These are phyloP conservation scores for Picea glauca DNA, from an alignment of 75 land plant species.

Conservation along the genomic window DNA sequence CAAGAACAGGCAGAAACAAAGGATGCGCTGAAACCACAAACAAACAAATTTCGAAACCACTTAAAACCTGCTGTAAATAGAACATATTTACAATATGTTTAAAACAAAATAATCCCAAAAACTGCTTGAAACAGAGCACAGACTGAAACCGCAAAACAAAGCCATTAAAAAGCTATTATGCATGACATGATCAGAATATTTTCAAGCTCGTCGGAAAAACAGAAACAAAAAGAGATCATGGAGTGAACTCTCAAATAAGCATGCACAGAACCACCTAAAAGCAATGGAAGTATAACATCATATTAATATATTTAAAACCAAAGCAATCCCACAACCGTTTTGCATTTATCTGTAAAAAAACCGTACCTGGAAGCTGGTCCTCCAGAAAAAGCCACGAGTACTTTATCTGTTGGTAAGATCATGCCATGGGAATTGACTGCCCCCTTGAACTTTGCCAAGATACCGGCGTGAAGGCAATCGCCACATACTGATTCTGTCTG, in stretches of 20 bases:
- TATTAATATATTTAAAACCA: neutral
- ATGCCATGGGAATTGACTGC: conserved; percentile 69
- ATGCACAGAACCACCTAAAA: too few species aligned
- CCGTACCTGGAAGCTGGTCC: conserved; percentile 82
- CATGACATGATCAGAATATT: too few species aligned
- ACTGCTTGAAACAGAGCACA: neutral
- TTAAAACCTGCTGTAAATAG: neutral
- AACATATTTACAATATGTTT: neutral
- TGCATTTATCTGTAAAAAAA: neutral
- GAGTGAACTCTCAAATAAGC: too few species aligned
- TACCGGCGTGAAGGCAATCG: conserved; percentile 55
- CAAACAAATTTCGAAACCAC: neutral
- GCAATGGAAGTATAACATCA: too few species aligned
- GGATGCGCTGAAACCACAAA: neutral
- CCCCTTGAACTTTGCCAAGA: conserved; percentile 77
- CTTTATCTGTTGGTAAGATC: conserved; percentile 68
- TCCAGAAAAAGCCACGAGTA: conserved; percentile 91
- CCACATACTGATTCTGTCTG: conserved; percentile 38
- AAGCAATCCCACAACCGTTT: neutral
- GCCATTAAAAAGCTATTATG: too few species aligned
- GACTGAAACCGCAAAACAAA: too few species aligned
- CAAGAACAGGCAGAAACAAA: neutral
- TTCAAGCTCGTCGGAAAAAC: too few species aligned
- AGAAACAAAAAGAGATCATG: too few species aligned
- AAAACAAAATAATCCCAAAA: neutral